Evolutionary conservation across 1,284 basidiomycete genomes (phyloP), one percentile per base, ranked within the genome.

Genomic region (Sphagnurus paluster): DNA sequence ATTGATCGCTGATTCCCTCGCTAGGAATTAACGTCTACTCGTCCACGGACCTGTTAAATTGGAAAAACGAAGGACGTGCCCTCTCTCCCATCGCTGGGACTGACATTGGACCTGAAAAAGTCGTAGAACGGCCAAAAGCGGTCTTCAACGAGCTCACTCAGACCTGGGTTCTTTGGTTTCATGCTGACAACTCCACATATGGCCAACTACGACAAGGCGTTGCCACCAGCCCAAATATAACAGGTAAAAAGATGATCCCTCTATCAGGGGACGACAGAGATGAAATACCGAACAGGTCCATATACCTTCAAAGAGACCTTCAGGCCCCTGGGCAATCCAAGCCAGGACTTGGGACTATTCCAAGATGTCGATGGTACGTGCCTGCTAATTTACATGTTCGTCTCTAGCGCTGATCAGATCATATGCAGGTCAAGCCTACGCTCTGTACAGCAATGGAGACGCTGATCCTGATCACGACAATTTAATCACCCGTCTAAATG

Each of bases 151-250:
- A 49, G 32, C 41, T 47, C 11, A 55, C 52, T 28, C 48, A 55
- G 38, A 42, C 53, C n/a, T 62, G 56, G 56, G 52, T 59, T 20
- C 41, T 62, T 17, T 58, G 60, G 58, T 60, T 60, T 39, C 58
- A 59, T 48, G 52, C 56, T 14, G 60, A 62, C 43, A 58, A 60
- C 33, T 56, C 60, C 4, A 56, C 56, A 16, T 62, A 60, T 46
- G 56, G 56, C 11, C 33, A 55, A 24, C 44, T 59, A 39, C 52
- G 50, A 25, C 58, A 62, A 40, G 58, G 60, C 20, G 41, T 59
- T 9, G 57, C 58, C 1, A 58, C 54, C 3, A 62, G 60, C 29
- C 57, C 57, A 3, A 58, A 59, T 36, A 49, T 62, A 16, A 60
- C 57, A 33, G 59, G 56, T 61, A 44, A 4, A n/a, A n/a, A 43